These are phyloP conservation scores for Zoysia pacifica DNA, from an alignment of 176 grass and related monocot species.

Conservation along the genomic window DNA sequence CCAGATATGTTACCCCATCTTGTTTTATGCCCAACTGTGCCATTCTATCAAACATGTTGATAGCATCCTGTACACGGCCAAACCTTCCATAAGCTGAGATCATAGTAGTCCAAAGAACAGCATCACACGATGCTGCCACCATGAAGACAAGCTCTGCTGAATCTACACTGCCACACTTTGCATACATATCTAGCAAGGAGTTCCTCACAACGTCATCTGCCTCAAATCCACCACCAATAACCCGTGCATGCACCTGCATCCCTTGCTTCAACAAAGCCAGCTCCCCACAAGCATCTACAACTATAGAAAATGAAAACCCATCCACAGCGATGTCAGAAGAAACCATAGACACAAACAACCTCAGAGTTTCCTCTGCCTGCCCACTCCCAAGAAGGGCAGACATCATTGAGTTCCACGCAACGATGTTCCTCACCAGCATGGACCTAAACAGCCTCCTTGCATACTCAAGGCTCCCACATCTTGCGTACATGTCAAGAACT, in stretches of 20 bases:
- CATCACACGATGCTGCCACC: slow-evolving; percentile 5
- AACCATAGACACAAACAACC: slow-evolving; percentile 42
- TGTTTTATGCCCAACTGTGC: slow-evolving; percentile 39
- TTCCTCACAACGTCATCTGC: slow-evolving; percentile 49
- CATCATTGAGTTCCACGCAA: slow-evolving; percentile 68
- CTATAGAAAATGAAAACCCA: slow-evolving; percentile 59
- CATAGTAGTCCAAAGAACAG: slow-evolving; percentile 68
- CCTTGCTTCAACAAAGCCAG: slow-evolving; percentile 54
- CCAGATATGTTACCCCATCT: slow-evolving; percentile 54
- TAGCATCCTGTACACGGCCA: slow-evolving; percentile 39
- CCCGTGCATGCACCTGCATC: slow-evolving; percentile 41
- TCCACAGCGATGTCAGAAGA: slow-evolving; percentile 23
- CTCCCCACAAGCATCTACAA: slow-evolving; percentile 45
- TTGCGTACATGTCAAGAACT: slow-evolving; percentile 56
- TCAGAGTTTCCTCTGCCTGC: slow-evolving; percentile 52
- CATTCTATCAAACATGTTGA: slow-evolving; percentile 62
- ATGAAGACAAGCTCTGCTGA: slow-evolving; percentile 49
- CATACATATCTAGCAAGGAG: slow-evolving; percentile 65
- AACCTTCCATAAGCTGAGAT: slow-evolving; percentile 57
- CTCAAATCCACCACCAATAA: slow-evolving; percentile 41
- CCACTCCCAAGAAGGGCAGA: slow-evolving; percentile 39
- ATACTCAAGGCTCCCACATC: slow-evolving; percentile 34
- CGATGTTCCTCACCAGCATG: slow-evolving; percentile 43
- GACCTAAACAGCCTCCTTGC: slow-evolving; percentile 37
- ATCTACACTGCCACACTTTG: slow-evolving; percentile 58